phyloP scores from a whole-genome alignment of 495 filamentous ascomycete species.

The Penicillium turbatum region DNA sequence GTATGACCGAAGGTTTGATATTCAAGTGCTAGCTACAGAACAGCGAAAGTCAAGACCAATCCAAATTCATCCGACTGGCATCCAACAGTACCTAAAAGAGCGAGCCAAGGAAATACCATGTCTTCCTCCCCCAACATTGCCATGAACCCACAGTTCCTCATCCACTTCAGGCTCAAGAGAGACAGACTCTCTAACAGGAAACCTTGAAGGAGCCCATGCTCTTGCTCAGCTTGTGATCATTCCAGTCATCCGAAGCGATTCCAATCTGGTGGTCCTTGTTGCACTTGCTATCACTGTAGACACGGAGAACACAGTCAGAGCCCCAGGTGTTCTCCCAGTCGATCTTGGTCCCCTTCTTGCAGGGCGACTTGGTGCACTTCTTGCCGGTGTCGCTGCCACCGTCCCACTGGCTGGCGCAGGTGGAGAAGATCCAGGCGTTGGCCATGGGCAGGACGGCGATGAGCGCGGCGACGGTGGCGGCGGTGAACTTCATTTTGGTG shows the following conservation, averaged over 20 bases:
- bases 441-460: constrained; percentile 10
- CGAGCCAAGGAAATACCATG: neutral
- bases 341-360: constrained; percentile 1
- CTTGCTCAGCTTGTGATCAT: constrained; percentile 3
- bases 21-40: neutral
- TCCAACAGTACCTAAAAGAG: neutral
- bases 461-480: constrained; percentile 8
- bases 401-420: constrained; percentile 10
- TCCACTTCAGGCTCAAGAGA: neutral
- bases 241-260: constrained; percentile 14
- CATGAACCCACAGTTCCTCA: neutral
- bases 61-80: neutral
- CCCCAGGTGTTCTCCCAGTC: constrained; percentile 7
- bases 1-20: no score
- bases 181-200: neutral
- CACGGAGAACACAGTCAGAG: constrained; percentile 8
- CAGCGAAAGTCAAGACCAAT: neutral
- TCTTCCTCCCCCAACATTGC: neutral
- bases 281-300: constrained; percentile 11
- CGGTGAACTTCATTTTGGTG: constrained; percentile 9
- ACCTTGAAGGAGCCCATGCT: constrained; percentile 11
- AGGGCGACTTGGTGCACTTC: constrained; percentile 7
- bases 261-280: constrained; percentile 10
- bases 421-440: constrained; percentile 17
- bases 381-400: constrained; percentile 11